Base-by-base conservation (phyloP, 345 rosid species). In the Orychophragmus violaceus region DNA sequence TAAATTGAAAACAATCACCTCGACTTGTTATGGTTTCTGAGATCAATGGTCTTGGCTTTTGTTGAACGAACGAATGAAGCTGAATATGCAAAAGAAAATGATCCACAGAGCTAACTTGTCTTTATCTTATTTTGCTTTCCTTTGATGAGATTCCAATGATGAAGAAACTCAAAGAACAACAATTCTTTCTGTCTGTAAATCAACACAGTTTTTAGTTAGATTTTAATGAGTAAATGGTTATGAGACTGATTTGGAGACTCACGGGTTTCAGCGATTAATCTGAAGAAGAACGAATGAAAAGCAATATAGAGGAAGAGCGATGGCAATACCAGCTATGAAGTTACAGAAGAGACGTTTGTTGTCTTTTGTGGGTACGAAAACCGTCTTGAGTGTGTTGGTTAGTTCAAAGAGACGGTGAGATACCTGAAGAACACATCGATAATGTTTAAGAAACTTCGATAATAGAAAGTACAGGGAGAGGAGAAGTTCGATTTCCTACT, bases 391-490 rank as follows among this genome's bases (percentile, higher is more conserved):
- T 1, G 84, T 74, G 67, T 88, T 88, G 52, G 99, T 88, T 56
- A 94, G 72, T 69, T 87, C 83, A 66, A 94, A 94, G 7, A 94
- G 78, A 72, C 96, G 85, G 72, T 76, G 84, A 59, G 96, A 94
- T 64, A 94, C 75, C 97, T 90, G 79, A 32, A 69, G 77, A 56
- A 56, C 58, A 19, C 37, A 72, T 1, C 35, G 73, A n/a, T n/a
- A 64, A n/a, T 68, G 65, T 29, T 18, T 53, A 30, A 72, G 71
- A 51, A 39, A 42, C 18, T 17, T 60, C 14, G 35, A 17, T 27
- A 45, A 25, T 9, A 52, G 11, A 24, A 33, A 66, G 2, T 5
- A 8, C 3, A 0, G n/a, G 30, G 29, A 51, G 24, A 68, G 37
- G 45, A 55, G 19, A 39, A 46, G 53, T 32, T 13, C 3, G 5